These are phyloP conservation scores for Xylariomycetidae sp. DNA, from an alignment of 2,329 filamentous ascomycete genomes.

Conservation along the genomic window DNA sequence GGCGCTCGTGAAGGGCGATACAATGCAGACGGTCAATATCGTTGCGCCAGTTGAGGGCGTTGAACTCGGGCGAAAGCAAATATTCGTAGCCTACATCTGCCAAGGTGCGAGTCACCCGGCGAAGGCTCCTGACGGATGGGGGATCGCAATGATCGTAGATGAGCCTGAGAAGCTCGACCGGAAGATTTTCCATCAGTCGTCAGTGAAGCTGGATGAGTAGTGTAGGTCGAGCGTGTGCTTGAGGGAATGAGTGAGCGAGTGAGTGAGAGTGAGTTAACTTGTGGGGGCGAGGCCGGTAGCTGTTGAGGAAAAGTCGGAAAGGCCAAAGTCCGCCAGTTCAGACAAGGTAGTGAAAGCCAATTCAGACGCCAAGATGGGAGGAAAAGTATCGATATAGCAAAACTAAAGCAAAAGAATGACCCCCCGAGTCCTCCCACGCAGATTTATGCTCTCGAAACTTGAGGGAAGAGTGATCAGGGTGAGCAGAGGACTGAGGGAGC, in stretches of 20 bases:
- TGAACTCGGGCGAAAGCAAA: slow-evolving; percentile 37
- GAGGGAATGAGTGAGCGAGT: slow-evolving; percentile 4
- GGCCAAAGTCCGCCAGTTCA: slow-evolving; percentile 22
- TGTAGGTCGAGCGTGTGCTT: too few species aligned
- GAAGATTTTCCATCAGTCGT: slow-evolving; percentile 33
- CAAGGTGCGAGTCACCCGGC: slow-evolving; percentile 32
- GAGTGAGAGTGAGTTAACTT: slow-evolving; percentile 3
- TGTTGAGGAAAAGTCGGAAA: too few species aligned
- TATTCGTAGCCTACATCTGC: slow-evolving; percentile 40
- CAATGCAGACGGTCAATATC: slow-evolving; percentile 39
- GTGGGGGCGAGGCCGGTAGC: slow-evolving; percentile 1
- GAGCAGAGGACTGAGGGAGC: too few species aligned
- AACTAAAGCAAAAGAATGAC: slow-evolving; percentile 12
- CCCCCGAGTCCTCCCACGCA: slow-evolving; percentile 11
- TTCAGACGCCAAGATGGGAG: slow-evolving; percentile 13
- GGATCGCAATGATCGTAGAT: slow-evolving; percentile 38
- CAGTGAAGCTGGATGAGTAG: too few species aligned
- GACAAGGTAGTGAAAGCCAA: slow-evolving; percentile 11
- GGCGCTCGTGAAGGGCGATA: slow-evolving; percentile 38
- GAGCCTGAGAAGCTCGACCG: slow-evolving; percentile 36
- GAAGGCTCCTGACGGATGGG: slow-evolving; percentile 34
- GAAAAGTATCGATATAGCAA: slow-evolving; percentile 10
- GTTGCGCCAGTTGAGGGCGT: slow-evolving; percentile 38
- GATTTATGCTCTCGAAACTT: too few species aligned
- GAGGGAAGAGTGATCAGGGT: too few species aligned